Evolutionary conservation across 352 stramenopile species (phyloP).

Genomic region (Globisporangium spinosum): DNA sequence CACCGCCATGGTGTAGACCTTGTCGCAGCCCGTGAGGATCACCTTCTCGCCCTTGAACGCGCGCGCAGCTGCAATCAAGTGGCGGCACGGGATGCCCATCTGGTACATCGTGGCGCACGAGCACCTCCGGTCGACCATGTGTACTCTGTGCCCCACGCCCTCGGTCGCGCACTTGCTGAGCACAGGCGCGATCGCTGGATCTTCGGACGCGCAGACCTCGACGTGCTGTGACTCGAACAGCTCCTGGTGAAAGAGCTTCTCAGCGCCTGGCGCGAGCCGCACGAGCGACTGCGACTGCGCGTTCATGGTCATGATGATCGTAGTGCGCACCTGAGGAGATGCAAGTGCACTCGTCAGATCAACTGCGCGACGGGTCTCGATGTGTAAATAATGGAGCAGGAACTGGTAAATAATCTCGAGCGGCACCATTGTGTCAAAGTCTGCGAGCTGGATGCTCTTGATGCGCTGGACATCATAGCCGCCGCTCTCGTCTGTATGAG

Average conservation of each 20-base stretch:
- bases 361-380: conserved; percentile 19
- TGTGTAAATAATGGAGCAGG: conserved; percentile 46
- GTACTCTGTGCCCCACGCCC: conserved; percentile 38
- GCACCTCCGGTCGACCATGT: conserved; percentile 53
- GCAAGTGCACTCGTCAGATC: background rate
- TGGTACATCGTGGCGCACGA: conserved; percentile 72
- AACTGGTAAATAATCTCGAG: conserved; percentile 82
- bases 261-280: conserved; percentile 54
- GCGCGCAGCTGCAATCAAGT: conserved; percentile 65
- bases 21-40: conserved; percentile 59
- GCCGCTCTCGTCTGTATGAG: background rate
- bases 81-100: conserved; percentile 68
- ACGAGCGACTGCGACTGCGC: conserved; percentile 7
- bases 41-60: conserved; percentile 55
- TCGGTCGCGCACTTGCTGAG: conserved; percentile 47
- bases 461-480: conserved; percentile 11
- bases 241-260: conserved; percentile 63
- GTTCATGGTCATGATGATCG: background rate
- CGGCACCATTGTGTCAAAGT: conserved; percentile 29
- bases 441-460: conserved; percentile 13
- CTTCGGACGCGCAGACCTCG: conserved; percentile 60
- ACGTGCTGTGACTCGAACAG: conserved; percentile 52
- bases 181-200: conserved; percentile 56
- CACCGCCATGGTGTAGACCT: conserved; percentile 64
- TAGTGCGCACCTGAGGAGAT: background rate